These are phyloP conservation scores for Wickerhamomyces pijperi DNA, from an alignment of 805 yeast genomes.

Conservation along the genomic window DNA sequence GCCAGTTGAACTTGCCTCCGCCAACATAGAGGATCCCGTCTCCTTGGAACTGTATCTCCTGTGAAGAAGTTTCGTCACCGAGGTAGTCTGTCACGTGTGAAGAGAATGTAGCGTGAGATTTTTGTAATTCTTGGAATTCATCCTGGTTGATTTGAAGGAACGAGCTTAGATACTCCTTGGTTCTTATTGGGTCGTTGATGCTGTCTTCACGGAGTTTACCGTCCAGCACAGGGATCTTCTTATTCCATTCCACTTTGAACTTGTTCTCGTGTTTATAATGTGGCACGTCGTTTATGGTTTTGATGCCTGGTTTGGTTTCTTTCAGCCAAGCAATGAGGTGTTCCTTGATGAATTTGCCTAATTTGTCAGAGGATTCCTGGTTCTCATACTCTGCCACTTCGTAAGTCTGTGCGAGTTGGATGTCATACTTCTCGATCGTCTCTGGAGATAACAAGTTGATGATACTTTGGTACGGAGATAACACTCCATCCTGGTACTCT, in stretches of 20 bases:
- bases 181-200: slow-evolving; percentile 14
- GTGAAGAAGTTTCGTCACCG: no score
- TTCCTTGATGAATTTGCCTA: slow-evolving; percentile 8
- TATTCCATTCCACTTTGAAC: slow-evolving; percentile 6
- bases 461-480: no score
- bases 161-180: slow-evolving; percentile 13
- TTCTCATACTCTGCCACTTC: no score
- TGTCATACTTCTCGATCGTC: no score
- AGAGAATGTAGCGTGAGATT: slow-evolving; percentile 12
- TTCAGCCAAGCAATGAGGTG: slow-evolving; percentile 6
- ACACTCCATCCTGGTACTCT: no score
- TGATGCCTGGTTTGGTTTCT: slow-evolving; percentile 9
- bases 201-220: slow-evolving; percentile 18
- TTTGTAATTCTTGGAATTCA: slow-evolving; percentile 10
- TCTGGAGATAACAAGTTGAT: no score
- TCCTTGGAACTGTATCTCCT: slow-evolving; percentile 28
- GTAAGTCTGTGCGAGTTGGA: no score
- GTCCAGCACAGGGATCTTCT: slow-evolving; percentile 14
- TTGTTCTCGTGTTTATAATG: slow-evolving; percentile 14
- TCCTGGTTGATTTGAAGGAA: slow-evolving; percentile 8
- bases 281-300: slow-evolving; percentile 11
- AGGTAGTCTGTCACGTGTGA: no score
- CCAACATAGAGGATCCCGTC: slow-evolving; percentile 64
- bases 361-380: no score
- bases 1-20: slow-evolving; percentile 63